These are phyloP conservation scores for Chara braunii DNA, from an alignment of 139 green algal species.

Conservation along the genomic window DNA sequence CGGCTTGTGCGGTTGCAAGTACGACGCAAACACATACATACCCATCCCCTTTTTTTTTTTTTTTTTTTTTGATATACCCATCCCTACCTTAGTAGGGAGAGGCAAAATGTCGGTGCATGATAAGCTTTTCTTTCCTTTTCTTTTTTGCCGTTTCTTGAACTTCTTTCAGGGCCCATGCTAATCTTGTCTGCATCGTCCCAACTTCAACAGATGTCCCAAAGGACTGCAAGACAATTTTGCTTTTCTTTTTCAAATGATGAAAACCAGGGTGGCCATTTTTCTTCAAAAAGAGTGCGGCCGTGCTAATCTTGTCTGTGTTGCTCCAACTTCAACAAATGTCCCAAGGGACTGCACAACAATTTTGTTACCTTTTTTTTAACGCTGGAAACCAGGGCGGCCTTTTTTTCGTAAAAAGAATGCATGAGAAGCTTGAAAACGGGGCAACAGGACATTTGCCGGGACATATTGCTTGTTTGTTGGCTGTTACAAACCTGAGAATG, in stretches of 20 bases:
- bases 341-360: background rate
- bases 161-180: background rate
- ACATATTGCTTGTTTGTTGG: background rate
- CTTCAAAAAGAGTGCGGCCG: background rate
- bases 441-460: background rate
- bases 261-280: background rate
- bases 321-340: background rate
- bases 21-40: too few species aligned
- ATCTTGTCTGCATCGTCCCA: background rate
- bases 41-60: too few species aligned
- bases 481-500: slow-evolving; percentile 31
- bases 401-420: background rate
- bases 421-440: background rate
- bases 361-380: background rate
- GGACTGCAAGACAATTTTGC: background rate
- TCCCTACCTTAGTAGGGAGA: too few species aligned
- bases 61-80: too few species aligned
- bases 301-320: background rate
- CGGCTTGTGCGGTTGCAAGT: too few species aligned
- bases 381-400: background rate
- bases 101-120: too few species aligned
- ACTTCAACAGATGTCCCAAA: background rate
- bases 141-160: too few species aligned
- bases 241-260: background rate
- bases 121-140: too few species aligned